Evolutionary conservation across 257 asterid genomes (phyloP).

Genomic region (Plantago major): DNA sequence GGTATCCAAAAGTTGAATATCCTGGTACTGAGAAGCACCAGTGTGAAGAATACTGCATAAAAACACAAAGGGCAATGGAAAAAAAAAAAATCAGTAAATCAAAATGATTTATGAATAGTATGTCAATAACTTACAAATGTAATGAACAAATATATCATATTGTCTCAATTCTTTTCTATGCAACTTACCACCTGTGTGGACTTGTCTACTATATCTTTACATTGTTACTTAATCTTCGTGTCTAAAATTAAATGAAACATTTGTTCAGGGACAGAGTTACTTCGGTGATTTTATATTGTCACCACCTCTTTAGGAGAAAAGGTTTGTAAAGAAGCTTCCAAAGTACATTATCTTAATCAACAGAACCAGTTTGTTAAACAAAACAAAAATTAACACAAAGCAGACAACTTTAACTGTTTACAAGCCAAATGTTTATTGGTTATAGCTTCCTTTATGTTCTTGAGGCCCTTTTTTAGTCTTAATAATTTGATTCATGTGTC

Average conservation of each 20-base stretch:
- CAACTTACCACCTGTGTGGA: too few relatives aligned
- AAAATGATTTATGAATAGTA: background rate
- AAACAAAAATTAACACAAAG: too few relatives aligned
- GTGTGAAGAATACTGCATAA: slow-evolving; percentile 76
- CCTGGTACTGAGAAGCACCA: slow-evolving; percentile 84
- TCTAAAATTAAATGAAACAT: too few relatives aligned
- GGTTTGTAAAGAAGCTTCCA: slow-evolving; percentile 25
- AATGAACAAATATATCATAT: too few relatives aligned
- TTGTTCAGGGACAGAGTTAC: too few relatives aligned
- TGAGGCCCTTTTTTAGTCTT: background rate
- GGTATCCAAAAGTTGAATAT: slow-evolving; percentile 89
- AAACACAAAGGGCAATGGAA: background rate
- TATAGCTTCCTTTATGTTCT: slow-evolving; percentile 15
- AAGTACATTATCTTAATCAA: too few relatives aligned
- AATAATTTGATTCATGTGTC: too few relatives aligned
- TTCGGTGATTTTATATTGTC: slow-evolving; percentile 21
- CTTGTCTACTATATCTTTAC: too few relatives aligned
- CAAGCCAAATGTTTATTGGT: slow-evolving; percentile 10
- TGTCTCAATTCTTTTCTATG: too few relatives aligned
- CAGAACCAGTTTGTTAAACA: too few relatives aligned
- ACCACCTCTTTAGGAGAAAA: slow-evolving; percentile 30
- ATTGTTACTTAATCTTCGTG: too few relatives aligned
- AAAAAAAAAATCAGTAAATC: background rate
- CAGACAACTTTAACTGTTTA: slow-evolving; percentile 8
- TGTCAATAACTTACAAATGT: too few relatives aligned